These are phyloP conservation scores for Arthrocladium fulminans DNA, from an alignment of 2,329 filamentous ascomycete genomes.

Conservation along the genomic window DNA sequence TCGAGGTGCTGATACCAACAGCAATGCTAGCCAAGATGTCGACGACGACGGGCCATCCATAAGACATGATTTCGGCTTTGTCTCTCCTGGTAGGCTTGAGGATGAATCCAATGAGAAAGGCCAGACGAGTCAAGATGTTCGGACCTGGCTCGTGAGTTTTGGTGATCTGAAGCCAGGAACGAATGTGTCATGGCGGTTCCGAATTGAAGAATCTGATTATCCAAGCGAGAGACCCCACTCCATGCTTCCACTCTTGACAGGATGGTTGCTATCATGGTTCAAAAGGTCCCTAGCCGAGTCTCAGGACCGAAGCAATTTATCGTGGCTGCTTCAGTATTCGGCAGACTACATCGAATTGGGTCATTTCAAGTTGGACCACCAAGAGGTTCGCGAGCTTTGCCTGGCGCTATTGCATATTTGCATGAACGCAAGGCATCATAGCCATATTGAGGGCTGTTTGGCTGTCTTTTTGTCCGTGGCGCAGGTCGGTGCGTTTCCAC, in stretches of 20 bases:
- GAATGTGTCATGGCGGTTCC: conserved; percentile 16
- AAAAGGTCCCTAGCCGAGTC: conserved; percentile 11
- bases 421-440: conserved; percentile 14
- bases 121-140: not conserved
- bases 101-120: not conserved
- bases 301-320: conserved; percentile 14
- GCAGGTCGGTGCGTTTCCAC: conserved; percentile 15
- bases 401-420: conserved; percentile 14
- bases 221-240: conserved; percentile 9
- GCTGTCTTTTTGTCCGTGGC: conserved; percentile 15
- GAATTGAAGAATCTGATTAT: conserved; percentile 11
- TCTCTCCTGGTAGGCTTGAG: conserved; percentile 1
- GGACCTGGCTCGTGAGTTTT: conserved; percentile 15
- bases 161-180: conserved; percentile 17
- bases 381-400: conserved; percentile 13
- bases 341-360: conserved; percentile 17
- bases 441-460: conserved; percentile 18
- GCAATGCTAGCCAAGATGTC: not conserved
- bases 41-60: not conserved
- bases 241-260: conserved; percentile 14
- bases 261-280: conserved; percentile 17
- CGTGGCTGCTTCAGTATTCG: conserved; percentile 19
- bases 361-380: conserved; percentile 11
- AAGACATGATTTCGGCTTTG: not conserved
- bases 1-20: not conserved